Evolutionary conservation across 2,329 filamentous ascomycete species (phyloP), one percentile per base, ranked within the genome.

Genomic region (Fusarium sororula): DNA sequence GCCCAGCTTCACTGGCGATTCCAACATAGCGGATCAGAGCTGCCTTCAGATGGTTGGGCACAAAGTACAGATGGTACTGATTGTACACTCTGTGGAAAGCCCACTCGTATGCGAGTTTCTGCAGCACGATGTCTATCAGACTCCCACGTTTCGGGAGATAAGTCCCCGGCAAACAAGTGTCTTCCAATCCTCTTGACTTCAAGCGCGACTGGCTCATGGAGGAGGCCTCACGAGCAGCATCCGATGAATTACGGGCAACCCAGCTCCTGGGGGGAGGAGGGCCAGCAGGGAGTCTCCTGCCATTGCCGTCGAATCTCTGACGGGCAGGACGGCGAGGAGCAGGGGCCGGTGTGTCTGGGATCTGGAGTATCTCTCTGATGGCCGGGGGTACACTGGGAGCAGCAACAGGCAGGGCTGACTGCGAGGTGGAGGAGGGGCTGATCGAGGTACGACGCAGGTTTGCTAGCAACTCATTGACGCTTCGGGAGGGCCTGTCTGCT

Each of bases 401-500:
- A 63, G 80, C 80, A 55, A 80, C 75, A 66, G 80, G 76, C 71
- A 78, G 74, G 66, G 77, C 68, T 62, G 75, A 73, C 69, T 72
- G 73, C 13, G 64, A 74, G 62, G 71, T 70, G 56, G 74, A 68
- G 54, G 81, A 78, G 61, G 79, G 72, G 59, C 75, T 77, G 42
- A 78, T 74, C 53, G 83, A 83, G 60, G 83, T 82, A 76, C 85
- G 87, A 77, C 90, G 89, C 74, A 90, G 79, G 70, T 85, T 87
- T 68, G 88, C 85, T 77, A 92, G 86, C 69, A 90, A 83, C 71
- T 91, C 87, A 79, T 92, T 92, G 78, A 92, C 90, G 67, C 86
- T 80, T 74, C 75, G 81, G 63, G 78, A 70, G 56, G 81, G 66
- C 73, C 80, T 81, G 60, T 80, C 82, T 83, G 73, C 63, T 73